These are phyloP conservation scores for Toxoplasma gondii DNA, from an alignment of 169 alveolate species.

Conservation along the genomic window DNA sequence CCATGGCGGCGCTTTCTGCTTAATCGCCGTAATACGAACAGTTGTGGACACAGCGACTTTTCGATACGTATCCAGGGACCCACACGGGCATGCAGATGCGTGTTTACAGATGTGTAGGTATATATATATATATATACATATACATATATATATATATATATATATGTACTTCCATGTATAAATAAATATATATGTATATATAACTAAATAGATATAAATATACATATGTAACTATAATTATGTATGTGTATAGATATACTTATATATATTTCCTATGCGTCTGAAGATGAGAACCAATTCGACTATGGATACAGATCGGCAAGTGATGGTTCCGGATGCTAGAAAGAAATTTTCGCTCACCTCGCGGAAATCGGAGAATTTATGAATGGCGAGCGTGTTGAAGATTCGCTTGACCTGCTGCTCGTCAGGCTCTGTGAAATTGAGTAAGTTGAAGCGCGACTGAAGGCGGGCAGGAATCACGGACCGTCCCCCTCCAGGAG, in stretches of 20 bases:
- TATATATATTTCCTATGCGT: background rate
- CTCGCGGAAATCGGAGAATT: conserved; percentile 66
- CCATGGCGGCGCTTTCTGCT: too few species aligned
- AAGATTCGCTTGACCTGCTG: conserved; percentile 84
- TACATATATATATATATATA: too few species aligned
- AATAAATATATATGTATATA: background rate
- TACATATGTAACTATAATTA: background rate
- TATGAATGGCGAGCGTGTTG: conserved; percentile 78
- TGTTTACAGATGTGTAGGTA: background rate
- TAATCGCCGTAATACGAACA: too few species aligned
- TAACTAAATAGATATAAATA: too few species aligned
- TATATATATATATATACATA: too few species aligned
- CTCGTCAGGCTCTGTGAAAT: conserved; percentile 70
- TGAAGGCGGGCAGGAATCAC: conserved; percentile 88
- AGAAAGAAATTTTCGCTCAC: background rate
- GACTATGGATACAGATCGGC: background rate
- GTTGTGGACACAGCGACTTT: too few species aligned
- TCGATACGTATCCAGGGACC: background rate
- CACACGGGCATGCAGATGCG: background rate
- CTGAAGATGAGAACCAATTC: background rate
- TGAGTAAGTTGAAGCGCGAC: conserved; percentile 86
- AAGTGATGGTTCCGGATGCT: background rate
- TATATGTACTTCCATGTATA: too few species aligned
- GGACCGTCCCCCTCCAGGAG: conserved; percentile 96
- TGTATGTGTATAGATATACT: background rate